Conservation (phyloP, 2,329 filamentous ascomycete species). For the Aspergillus sergii region DNA sequence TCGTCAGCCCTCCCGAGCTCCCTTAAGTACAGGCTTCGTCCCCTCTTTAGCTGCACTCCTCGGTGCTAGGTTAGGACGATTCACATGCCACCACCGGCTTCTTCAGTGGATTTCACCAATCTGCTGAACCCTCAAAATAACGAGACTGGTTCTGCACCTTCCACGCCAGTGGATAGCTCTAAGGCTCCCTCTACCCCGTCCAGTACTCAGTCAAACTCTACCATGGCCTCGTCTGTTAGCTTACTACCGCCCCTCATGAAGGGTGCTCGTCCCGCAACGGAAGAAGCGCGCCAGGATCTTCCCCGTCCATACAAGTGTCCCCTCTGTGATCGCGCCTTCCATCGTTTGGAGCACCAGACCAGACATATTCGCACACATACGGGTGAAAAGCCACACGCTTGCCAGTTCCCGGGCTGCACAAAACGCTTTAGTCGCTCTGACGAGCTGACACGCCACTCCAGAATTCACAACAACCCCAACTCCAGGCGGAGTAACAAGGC, state of each 20-base stretch:
- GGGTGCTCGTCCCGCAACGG: constrained; percentile 59
- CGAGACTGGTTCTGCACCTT: constrained; percentile 24
- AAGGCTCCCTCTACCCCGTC: constrained; percentile 31
- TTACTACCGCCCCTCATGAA: constrained; percentile 49
- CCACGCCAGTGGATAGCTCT: constrained; percentile 27
- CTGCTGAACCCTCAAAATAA: constrained; percentile 67
- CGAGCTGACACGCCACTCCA: constrained; percentile 92
- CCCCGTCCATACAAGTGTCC: constrained; percentile 98
- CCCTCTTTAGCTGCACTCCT: constrained; percentile 18
- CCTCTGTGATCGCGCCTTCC: constrained; percentile 97
- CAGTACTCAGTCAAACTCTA: constrained; percentile 30
- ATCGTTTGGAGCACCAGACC: constrained; percentile 92
- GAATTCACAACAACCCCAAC: constrained; percentile 99
- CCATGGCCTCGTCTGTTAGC: constrained; percentile 49
- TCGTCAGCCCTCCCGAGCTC: constrained; percentile 18
- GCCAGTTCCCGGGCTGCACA: constrained; percentile 91
- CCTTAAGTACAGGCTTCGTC: constrained; percentile 19
- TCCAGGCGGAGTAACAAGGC: constrained; percentile 90
- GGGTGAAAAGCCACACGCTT: constrained; percentile 96
- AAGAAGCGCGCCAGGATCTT: constrained; percentile 71
- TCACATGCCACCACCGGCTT: constrained; percentile 77
- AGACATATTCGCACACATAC: constrained; percentile 95
- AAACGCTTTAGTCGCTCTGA: constrained; percentile 97
- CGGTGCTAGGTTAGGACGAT: constrained; percentile 20
- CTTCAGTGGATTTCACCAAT: constrained; percentile 74